Percentiles rank a stretch among this genome's conserved stretches.
These are phyloP conservation scores for Botrytis pseudocinerea DNA, from an alignment of 2,329 filamentous ascomycete species.

Conservation along the genomic window DNA sequence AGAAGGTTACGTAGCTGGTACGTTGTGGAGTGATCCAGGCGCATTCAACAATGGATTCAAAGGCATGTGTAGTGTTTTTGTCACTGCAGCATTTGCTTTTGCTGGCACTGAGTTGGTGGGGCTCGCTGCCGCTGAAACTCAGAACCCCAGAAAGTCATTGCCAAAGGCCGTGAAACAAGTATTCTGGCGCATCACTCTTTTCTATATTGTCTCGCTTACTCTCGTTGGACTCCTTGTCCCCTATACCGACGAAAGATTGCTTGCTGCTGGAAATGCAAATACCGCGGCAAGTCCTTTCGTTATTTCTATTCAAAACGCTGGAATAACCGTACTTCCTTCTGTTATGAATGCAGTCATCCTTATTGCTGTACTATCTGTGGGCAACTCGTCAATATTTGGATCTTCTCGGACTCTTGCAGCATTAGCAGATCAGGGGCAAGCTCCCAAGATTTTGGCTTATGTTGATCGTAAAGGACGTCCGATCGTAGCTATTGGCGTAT, in stretches of 20 bases:
- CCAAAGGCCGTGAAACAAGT: conserved; percentile 90
- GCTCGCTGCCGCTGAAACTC: conserved; percentile 74
- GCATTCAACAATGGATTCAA: conserved; percentile 83
- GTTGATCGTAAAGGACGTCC: conserved; percentile 82
- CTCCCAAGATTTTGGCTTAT: conserved; percentile 74
- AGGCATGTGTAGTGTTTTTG: conserved; percentile 76
- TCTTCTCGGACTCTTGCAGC: conserved; percentile 88
- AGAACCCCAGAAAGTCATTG: conserved; percentile 77
- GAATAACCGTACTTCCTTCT: conserved; percentile 77
- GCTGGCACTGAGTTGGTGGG: conserved; percentile 76
- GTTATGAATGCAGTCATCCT: conserved; percentile 96
- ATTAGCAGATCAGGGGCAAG: conserved; percentile 83
- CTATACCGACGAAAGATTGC: conserved; percentile 64
- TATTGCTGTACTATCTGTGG: conserved; percentile 84
- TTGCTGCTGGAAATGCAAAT: conserved; percentile 60
- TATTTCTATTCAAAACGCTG: conserved; percentile 83
- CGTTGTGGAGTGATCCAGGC: conserved; percentile 77
- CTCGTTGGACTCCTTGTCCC: conserved; percentile 82
- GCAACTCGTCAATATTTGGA: conserved; percentile 89
- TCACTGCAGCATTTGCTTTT: conserved; percentile 75
- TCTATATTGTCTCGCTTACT: conserved; percentile 82
- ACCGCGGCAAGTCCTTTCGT: conserved; percentile 86
- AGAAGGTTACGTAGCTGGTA: conserved; percentile 76
- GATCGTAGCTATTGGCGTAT: conserved; percentile 68
- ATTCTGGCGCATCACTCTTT: conserved; percentile 90